phyloP scores from a whole-genome alignment of 2,329 filamentous ascomycete genomes.

The Gnomoniopsis smithogilvyi region DNA sequence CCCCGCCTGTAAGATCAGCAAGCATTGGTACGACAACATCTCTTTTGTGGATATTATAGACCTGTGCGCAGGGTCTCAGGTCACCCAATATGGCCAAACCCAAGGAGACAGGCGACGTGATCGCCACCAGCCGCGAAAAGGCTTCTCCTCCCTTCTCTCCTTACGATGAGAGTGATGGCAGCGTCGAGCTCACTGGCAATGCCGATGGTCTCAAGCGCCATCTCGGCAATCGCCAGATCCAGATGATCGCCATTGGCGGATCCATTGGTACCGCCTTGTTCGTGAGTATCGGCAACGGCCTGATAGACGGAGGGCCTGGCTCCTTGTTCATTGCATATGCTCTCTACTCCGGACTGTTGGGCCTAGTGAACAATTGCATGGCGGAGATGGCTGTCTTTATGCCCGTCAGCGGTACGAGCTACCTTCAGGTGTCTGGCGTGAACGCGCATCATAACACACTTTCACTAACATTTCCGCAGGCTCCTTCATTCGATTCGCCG shows the following conservation, averaged over 20 bases:
- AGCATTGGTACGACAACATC: no score
- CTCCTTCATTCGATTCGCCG: constrained; percentile 62
- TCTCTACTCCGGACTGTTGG: constrained; percentile 53
- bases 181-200: constrained; percentile 12
- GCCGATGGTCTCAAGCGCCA: constrained; percentile 37
- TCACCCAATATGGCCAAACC: constrained; percentile 1
- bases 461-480: constrained; percentile 22
- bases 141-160: not conserved
- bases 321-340: constrained; percentile 58
- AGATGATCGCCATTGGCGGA: constrained; percentile 57
- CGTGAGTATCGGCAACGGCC: constrained; percentile 58
- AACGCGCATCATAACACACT: not conserved
- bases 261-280: constrained; percentile 59
- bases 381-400: constrained; percentile 64
- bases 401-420: constrained; percentile 47
- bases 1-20: no score
- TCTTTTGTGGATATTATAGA: no score
- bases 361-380: constrained; percentile 61
- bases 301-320: constrained; percentile 40
- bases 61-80: no score
- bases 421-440: not conserved
- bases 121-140: constrained; percentile 1
- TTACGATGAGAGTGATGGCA: constrained; percentile 8
- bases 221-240: constrained; percentile 53
- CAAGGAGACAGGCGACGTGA: not conserved